Base-by-base conservation (phyloP, 176 grass and related monocot species). In the Musa schizocarpa region DNA sequence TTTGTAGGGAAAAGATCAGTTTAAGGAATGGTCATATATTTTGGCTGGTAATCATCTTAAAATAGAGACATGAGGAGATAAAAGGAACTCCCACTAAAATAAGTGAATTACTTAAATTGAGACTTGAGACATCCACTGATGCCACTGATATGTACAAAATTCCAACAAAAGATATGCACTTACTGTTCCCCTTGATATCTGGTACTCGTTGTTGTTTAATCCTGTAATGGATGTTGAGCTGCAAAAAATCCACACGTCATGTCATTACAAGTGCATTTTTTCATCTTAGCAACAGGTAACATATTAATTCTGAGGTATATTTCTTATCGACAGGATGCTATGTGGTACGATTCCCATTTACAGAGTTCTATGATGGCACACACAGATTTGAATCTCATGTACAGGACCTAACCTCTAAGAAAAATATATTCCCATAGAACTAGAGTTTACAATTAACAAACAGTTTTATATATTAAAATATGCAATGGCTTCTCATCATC, bases 171-270 rank as follows among this genome's bases (percentile, higher is more conserved):
- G 75, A 43, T 10, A 48, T 74, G 27, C 69, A 86, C 72, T 66
- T 54, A 95, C 96, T 83, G 91, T 92, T 81, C 91, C 96, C 83
- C 96, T 89, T 54, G 96, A 75, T 80, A 99, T 99, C 81, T 99
- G 96, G 76, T 99, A 95, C 23, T 95, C 91, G 17, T 95, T 99
- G 76, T 95, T 95, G 81, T 95, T 95, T 78, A 99, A 84, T 79
- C 96, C 96, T 78, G 77, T 94, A 86, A 99, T 81, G 79, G 91
- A 99, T 66, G 95, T 87, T 54, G 71, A 88, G 69, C 95, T 99
- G 88, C 86, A 89, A 73, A 50, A 43, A 52, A 23, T 52, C 17
- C 55, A 53, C 14, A 0, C 9, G 25, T 17, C 1, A 52, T 64
- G 9, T 19, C 13, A 26, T 52, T 16, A 65, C 22, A 61, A n/a